phyloP scores from a whole-genome alignment of 768 basidiomycete species.

The Mycena epipterygia region DNA sequence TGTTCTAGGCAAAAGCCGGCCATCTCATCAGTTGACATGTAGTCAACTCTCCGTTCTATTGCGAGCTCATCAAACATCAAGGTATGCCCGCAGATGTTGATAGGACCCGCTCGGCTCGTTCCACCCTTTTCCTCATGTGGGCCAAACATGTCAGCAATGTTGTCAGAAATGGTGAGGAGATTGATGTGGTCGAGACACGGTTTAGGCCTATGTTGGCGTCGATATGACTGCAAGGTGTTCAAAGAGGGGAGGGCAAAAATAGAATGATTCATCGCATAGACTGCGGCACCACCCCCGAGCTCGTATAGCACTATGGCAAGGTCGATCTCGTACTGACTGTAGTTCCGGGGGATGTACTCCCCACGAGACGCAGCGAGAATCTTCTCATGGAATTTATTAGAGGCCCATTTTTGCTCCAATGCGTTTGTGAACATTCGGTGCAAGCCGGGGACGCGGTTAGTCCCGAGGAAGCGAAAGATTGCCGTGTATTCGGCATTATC shows the following conservation, averaged over 20 bases:
- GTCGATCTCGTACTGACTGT: slow-evolving; percentile 38
- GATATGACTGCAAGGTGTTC: slow-evolving; percentile 27
- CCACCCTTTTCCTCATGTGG: slow-evolving; percentile 24
- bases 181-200: slow-evolving; percentile 33
- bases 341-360: slow-evolving; percentile 39
- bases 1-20: slow-evolving; percentile 46
- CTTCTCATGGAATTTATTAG: slow-evolving; percentile 32
- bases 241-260: slow-evolving; percentile 39
- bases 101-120: neutral
- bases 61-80: slow-evolving; percentile 46
- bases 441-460: slow-evolving; percentile 42
- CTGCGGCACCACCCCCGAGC: slow-evolving; percentile 46
- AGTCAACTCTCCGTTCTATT: slow-evolving; percentile 38
- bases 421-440: slow-evolving; percentile 43
- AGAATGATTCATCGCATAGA: slow-evolving; percentile 46
- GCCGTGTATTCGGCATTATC: neutral
- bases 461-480: slow-evolving; percentile 33
- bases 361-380: slow-evolving; percentile 33
- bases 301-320: slow-evolving; percentile 42
- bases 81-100: slow-evolving; percentile 28
- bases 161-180: slow-evolving; percentile 39
- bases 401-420: slow-evolving; percentile 27
- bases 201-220: slow-evolving; percentile 28
- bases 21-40: slow-evolving; percentile 41
- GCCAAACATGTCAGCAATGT: slow-evolving; percentile 43